Evolutionary conservation across 805 yeast genomes (phyloP), one percentile per base, ranked within the genome.

Genomic region (Candida coleopterorum): DNA sequence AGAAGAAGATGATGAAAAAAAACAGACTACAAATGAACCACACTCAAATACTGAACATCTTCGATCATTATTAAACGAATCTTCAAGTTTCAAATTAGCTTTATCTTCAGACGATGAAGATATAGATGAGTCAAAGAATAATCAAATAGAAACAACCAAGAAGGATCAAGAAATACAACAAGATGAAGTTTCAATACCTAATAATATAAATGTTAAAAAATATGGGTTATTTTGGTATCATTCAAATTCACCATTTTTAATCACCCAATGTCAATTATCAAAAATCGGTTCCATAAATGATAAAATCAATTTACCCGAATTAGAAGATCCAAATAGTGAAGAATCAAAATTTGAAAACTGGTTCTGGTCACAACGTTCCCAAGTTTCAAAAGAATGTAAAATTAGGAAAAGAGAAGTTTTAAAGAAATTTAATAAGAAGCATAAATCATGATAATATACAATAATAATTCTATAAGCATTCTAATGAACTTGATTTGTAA

Each of bases 321-420:
- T 61, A 37, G 56, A 52, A 9, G 50, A 50, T 3, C 42, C 34
- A 4, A 48, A 37, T 2, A 60, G 68, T 15, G 64, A 53, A 9
- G 69, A 65, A 35, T 49, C 65, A 10, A 54, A 58, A 2, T 88
- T 90, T 76, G 87, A 81, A 33, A 62, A 71, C 28, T 79, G 84
- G 74, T 90, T 89, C 58, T 86, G 85, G 81, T 83, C 78, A 30
- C 75, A 79, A 55, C 75, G 97, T 58, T 89, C 90, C 26, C 85
- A 79, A 36, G 71, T 88, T 70, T 79, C 81, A 42, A 74, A 84
- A 43, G 85, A 80, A 37, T 76, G 89, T 56, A 81, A 82, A 52
- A 72, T 81, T 47, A 72, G 85, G 42, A 78, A 79, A 53, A 74
- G 90, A 59, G 97, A 89, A 49, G 85, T 75, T 4, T 33, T 73